Evolutionary conservation across 139 green algal species (phyloP).

Genomic region (Axilococcus clingmanii): DNA sequence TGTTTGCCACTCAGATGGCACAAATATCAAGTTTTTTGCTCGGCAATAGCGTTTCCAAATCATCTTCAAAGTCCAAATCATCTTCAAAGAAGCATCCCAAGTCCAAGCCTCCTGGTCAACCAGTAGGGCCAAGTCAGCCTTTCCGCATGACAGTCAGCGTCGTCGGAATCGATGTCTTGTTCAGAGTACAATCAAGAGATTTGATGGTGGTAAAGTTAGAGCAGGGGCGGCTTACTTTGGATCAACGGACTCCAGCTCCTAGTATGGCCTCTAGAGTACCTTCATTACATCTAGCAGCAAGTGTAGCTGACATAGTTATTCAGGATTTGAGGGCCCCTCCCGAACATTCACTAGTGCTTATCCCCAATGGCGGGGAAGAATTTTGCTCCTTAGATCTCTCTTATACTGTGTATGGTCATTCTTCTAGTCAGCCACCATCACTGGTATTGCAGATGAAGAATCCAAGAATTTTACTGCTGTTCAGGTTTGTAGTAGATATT

Average conservation of each 20-base stretch:
- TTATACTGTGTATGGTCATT: conserved; percentile 20
- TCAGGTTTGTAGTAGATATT: conserved; percentile 40
- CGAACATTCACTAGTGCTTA: conserved; percentile 32
- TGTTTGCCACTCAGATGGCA: conserved; percentile 28
- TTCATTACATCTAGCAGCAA: conserved; percentile 13
- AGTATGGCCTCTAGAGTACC: conserved; percentile 15
- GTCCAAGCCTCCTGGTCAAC: neutral
- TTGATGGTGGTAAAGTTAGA: conserved; percentile 40
- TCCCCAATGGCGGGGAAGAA: conserved; percentile 13
- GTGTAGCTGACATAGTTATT: conserved; percentile 23
- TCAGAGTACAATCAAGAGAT: conserved; percentile 34
- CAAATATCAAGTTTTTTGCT: conserved; percentile 25
- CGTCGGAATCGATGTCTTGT: conserved; percentile 34
- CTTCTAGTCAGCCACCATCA: neutral
- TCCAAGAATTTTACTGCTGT: conserved; percentile 33
- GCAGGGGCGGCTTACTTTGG: conserved; percentile 11
- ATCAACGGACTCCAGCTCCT: conserved; percentile 11
- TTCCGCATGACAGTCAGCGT: conserved; percentile 24
- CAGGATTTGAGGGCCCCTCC: conserved; percentile 25
- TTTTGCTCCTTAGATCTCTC: conserved; percentile 16
- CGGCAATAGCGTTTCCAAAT: neutral
- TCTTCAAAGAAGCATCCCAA: neutral
- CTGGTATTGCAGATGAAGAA: conserved; percentile 35
- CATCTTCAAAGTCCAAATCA: neutral
- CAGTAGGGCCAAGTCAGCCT: neutral